These are phyloP conservation scores for Escovopsis weberi DNA, from an alignment of 2,329 filamentous ascomycete species.

Conservation along the genomic window DNA sequence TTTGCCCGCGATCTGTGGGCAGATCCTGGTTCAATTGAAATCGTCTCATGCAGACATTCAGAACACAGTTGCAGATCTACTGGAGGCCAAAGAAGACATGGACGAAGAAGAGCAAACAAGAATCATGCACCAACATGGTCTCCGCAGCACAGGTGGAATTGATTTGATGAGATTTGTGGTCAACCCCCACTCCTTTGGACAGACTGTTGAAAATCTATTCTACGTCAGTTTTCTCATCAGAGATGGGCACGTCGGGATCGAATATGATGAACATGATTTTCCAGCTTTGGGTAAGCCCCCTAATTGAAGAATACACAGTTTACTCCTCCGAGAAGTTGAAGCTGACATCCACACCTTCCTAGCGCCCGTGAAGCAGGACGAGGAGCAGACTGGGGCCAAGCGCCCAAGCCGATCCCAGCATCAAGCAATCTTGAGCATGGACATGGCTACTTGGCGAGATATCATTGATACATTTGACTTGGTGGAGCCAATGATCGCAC, in stretches of 20 bases:
- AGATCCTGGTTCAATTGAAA: slow-evolving; percentile 51
- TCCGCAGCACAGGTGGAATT: slow-evolving; percentile 56
- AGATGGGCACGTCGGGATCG: slow-evolving; percentile 66
- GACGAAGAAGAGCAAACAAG: slow-evolving; percentile 29
- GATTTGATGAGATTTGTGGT: slow-evolving; percentile 77
- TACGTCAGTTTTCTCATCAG: slow-evolving; percentile 89
- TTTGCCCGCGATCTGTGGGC: slow-evolving; percentile 62
- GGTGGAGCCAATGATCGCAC: slow-evolving; percentile 67
- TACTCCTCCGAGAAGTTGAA: neutral
- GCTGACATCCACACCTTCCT: slow-evolving; percentile 8
- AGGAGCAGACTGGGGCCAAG: slow-evolving; percentile 30
- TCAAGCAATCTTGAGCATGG: slow-evolving; percentile 78
- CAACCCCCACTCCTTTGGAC: slow-evolving; percentile 80
- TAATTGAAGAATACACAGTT: neutral
- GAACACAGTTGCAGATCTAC: slow-evolving; percentile 26
- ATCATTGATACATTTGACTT: slow-evolving; percentile 66
- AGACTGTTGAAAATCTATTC: slow-evolving; percentile 94
- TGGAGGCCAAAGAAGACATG: slow-evolving; percentile 26
- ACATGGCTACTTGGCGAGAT: slow-evolving; percentile 70
- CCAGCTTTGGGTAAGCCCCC: slow-evolving; percentile 61
- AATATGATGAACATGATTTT: slow-evolving; percentile 55
- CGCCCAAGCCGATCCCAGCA: slow-evolving; percentile 47
- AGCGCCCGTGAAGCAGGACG: slow-evolving; percentile 25
- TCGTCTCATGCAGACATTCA: slow-evolving; percentile 32
- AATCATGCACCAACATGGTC: slow-evolving; percentile 49